These are phyloP conservation scores for Neopestalotiopsis rosae DNA, from an alignment of 2,329 filamentous ascomycete species.

Conservation along the genomic window DNA sequence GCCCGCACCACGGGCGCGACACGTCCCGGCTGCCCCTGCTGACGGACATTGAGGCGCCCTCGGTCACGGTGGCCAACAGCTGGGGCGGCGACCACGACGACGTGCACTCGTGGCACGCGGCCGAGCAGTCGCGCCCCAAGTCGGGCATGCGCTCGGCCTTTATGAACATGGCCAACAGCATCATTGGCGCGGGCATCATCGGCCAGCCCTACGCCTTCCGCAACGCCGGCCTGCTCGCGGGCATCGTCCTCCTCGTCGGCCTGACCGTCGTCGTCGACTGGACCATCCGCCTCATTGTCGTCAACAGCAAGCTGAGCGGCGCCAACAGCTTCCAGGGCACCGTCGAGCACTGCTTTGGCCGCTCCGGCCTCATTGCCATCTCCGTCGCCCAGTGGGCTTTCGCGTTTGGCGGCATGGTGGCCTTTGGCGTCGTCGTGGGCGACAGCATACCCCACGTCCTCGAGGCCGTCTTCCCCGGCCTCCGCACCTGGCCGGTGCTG, in stretches of 20 bases:
- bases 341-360: conserved; percentile 93
- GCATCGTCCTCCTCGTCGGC: conserved; percentile 75
- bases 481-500: conserved; percentile 75
- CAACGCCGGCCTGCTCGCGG: conserved; percentile 86
- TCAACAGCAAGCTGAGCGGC: conserved; percentile 96
- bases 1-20: conserved; percentile 49
- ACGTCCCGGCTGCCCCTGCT: conserved; percentile 69
- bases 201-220: conserved; percentile 95
- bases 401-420: conserved; percentile 98
- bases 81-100: conserved; percentile 43
- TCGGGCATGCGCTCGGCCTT: conserved; percentile 88
- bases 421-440: conserved; percentile 96
- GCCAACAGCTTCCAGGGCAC: conserved; percentile 95
- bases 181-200: conserved; percentile 80
- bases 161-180: conserved; percentile 99
- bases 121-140: conserved; percentile 72
- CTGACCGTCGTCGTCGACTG: conserved; percentile 91
- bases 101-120: conserved; percentile 54
- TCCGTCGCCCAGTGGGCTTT: conserved; percentile 94
- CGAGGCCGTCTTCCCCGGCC: conserved; percentile 77
- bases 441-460: conserved; percentile 95
- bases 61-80: conserved; percentile 68
- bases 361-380: conserved; percentile 86
- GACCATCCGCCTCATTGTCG: conserved; percentile 96
- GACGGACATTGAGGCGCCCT: conserved; percentile 76